Evolutionary conservation across 2,329 filamentous ascomycete genomes (phyloP).

Genomic region (Neocatenulostroma microsporum): DNA sequence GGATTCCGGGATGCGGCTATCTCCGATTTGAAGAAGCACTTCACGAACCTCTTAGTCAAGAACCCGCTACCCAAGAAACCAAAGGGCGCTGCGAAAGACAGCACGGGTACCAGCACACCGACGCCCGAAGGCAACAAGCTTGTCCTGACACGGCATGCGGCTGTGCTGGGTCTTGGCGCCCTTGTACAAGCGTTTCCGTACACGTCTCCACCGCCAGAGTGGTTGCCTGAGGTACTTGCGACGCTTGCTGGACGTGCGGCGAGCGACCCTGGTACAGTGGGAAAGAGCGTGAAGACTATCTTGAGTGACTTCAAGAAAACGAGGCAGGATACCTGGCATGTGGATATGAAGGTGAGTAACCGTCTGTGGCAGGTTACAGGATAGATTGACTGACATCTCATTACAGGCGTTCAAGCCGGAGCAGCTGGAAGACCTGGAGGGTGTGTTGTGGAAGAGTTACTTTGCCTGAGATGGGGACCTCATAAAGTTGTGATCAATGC

Average conservation of each 20-base stretch:
- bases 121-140: conserved; percentile 67
- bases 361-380: too few relatives aligned
- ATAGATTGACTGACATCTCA: conserved; percentile 14
- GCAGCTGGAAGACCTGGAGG: conserved; percentile 89
- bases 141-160: conserved; percentile 76
- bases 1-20: conserved; percentile 73
- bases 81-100: conserved; percentile 30
- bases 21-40: conserved; percentile 64
- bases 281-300: conserved; percentile 89
- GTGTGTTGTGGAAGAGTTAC: conserved; percentile 99
- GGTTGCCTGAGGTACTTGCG: conserved; percentile 90
- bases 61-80: conserved; percentile 75
- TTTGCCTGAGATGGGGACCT: conserved; percentile 62
- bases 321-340: conserved; percentile 94
- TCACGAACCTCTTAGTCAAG: conserved; percentile 65
- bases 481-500: too few relatives aligned
- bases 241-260: conserved; percentile 77
- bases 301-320: conserved; percentile 99
- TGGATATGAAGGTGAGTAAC: conserved; percentile 92
- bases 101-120: conserved; percentile 50
- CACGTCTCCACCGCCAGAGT: conserved; percentile 78
- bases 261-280: conserved; percentile 82
- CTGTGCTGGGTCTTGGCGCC: conserved; percentile 82
- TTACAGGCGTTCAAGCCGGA: conserved; percentile 71
- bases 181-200: conserved; percentile 96